These are phyloP conservation scores for Psilocybe cyanescens DNA, from an alignment of 768 basidiomycete genomes.

Conservation along the genomic window DNA sequence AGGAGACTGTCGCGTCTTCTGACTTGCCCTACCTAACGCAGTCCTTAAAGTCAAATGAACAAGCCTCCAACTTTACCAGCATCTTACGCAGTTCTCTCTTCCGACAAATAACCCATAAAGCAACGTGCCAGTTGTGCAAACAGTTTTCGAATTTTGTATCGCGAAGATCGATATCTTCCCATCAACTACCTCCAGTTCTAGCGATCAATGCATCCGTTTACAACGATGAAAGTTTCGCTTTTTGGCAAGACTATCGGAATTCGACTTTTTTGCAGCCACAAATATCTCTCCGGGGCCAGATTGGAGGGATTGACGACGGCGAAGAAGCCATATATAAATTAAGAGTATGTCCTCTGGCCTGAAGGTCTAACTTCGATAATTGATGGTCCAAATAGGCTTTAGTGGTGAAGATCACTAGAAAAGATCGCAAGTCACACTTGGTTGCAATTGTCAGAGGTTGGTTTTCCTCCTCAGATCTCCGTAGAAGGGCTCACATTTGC, in stretches of 20 bases:
- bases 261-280: conserved; percentile 63
- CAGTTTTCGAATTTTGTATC: conserved; percentile 75
- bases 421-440: conserved; percentile 77
- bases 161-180: conserved; percentile 63
- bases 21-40: neutral
- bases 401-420: conserved; percentile 77
- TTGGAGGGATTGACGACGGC: conserved; percentile 59
- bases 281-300: conserved; percentile 61
- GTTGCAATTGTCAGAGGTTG: conserved; percentile 86
- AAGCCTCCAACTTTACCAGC: conserved; percentile 57
- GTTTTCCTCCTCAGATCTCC: conserved; percentile 16
- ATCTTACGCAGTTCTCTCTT: conserved; percentile 78
- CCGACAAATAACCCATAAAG: conserved; percentile 84
- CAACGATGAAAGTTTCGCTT: conserved; percentile 69
- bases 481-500: neutral
- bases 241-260: conserved; percentile 74
- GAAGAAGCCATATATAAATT: conserved; percentile 69
- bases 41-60: conserved; percentile 7
- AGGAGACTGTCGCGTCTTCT: conserved; percentile 14
- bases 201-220: conserved; percentile 85
- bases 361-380: neutral
- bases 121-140: conserved; percentile 84
- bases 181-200: conserved; percentile 80
- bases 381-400: conserved; percentile 58
- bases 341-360: conserved; percentile 51